These are phyloP conservation scores for Adansonia digitata DNA, from an alignment of 345 rosid genomes.

Conservation along the genomic window DNA sequence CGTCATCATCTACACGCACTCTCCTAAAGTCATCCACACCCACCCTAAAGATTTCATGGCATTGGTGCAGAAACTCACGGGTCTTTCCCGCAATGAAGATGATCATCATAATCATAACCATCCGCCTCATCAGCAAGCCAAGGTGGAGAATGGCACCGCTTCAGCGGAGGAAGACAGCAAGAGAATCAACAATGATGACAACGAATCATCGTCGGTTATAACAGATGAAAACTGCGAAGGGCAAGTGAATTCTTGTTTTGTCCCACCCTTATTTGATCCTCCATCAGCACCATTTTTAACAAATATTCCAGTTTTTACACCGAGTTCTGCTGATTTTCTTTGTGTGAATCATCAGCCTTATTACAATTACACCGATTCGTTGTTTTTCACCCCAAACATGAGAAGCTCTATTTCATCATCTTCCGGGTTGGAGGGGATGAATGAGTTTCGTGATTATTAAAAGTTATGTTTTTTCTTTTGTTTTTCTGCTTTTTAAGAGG, in stretches of 20 bases:
- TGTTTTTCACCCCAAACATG: constrained; percentile 42
- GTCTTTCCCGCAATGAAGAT: constrained; percentile 50
- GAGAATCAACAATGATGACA: constrained; percentile 42
- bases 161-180: constrained; percentile 14
- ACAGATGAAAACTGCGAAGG: constrained; percentile 53
- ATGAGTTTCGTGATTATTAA: constrained; percentile 41
- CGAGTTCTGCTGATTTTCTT: constrained; percentile 34
- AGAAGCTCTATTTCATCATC: constrained; percentile 45
- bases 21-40: constrained; percentile 84
- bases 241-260: constrained; percentile 50
- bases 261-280: constrained; percentile 34
- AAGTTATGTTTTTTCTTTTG: neutral
- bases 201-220: constrained; percentile 62
- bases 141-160: constrained; percentile 13
- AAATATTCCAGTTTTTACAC: constrained; percentile 38
- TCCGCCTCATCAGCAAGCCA: constrained; percentile 1
- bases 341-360: constrained; percentile 40
- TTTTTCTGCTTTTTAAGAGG: too few species aligned
- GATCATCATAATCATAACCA: constrained; percentile 10
- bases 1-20: constrained; percentile 90
- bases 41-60: constrained; percentile 35
- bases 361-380: constrained; percentile 39
- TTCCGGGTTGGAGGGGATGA: constrained; percentile 33
- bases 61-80: constrained; percentile 86
- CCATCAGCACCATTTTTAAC: constrained; percentile 35